Evolutionary conservation across 1,284 basidiomycete species (phyloP), one percentile per base, ranked within the genome.

Genomic region (Irpex sp.): DNA sequence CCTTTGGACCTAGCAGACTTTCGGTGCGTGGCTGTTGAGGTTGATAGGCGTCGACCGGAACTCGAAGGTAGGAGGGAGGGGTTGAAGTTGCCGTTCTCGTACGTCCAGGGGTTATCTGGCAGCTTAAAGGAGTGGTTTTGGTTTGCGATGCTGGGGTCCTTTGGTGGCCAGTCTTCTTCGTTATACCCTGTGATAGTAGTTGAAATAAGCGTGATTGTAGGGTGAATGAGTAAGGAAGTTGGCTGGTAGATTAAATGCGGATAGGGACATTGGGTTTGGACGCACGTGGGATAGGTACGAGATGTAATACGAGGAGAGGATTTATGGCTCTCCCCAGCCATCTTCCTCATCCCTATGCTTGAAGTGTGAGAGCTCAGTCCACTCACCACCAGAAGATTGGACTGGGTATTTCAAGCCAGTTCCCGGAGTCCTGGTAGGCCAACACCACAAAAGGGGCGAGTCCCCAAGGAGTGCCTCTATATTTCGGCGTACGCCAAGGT

Each of bases 401-500:
- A 95, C 79, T 56, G 88, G 85, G 72, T 85, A 98, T 64, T 82
- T 87, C 33, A 97, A 76, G 0, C 97, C 97, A 51, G 85, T 85
- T 0, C 93, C 94, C 2, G 79, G 82, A 62, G 79, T 75, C 47
- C 73, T 81, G 64, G 81, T 84, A 1, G 94, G 93, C 77, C 89
- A 93, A 68, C 93, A 93, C 96, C 96, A 98, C 3, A 89, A 64
- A 26, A 90, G 74, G 0, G 88, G 84, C 59, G 87, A 92, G 15
- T 71, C 73, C 0, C 97, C 97, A 0, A 98, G 80, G 4, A 97
- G 82, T 6, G 91, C 83, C 63, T 84, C 79, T 19, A 95, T 77
- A 70, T 99, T 99, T 50, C 80, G 77, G 67, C 83, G 73, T 50
- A 78, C 69, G 5, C 95, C 95, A 57, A 98, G 78, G 73, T 97